Evolutionary conservation across 2,329 filamentous ascomycete genomes (phyloP).

Genomic region (Blastomyces percursus): DNA sequence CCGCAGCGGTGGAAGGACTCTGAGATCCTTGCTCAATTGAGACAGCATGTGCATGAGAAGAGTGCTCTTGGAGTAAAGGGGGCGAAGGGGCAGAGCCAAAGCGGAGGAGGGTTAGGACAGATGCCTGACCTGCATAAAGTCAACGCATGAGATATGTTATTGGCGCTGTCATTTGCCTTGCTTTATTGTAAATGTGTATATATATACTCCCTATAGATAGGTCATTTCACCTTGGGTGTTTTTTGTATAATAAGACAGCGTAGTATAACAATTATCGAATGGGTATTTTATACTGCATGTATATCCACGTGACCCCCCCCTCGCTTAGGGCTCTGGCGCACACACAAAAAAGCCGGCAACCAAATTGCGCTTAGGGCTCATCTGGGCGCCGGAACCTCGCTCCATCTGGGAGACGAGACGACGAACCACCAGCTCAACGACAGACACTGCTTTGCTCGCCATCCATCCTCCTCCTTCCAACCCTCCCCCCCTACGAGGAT

Average conservation of each 20-base stretch:
- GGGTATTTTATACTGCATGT: too few species aligned
- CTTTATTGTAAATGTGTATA: neutral
- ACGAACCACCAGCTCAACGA: slow-evolving; percentile 17
- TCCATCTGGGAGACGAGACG: slow-evolving; percentile 27
- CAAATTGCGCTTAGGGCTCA: slow-evolving; percentile 32
- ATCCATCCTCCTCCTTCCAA: slow-evolving; percentile 25
- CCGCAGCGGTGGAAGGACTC: slow-evolving; percentile 75
- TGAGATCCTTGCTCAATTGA: slow-evolving; percentile 63
- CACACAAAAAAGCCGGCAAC: slow-evolving; percentile 1
- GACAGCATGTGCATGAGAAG: slow-evolving; percentile 65
- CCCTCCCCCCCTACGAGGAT: slow-evolving; percentile 23
- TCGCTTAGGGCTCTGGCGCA: slow-evolving; percentile 1
- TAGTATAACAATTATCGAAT: too few species aligned
- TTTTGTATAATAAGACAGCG: too few species aligned
- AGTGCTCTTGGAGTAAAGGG: slow-evolving; percentile 43
- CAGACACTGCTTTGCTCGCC: slow-evolving; percentile 26
- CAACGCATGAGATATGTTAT: slow-evolving; percentile 17
- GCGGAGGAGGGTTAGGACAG: slow-evolving; percentile 34
- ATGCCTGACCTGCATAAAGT: slow-evolving; percentile 40
- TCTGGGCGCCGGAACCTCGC: slow-evolving; percentile 23
- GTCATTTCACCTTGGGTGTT: too few species aligned
- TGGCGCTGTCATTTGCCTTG: neutral
- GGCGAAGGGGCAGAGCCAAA: slow-evolving; percentile 29
- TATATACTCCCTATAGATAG: neutral
- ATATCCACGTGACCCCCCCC: neutral